Evolutionary conservation across 768 basidiomycete genomes (phyloP), one percentile per base, ranked within the genome.

Genomic region (Podaxis mareebaensis): DNA sequence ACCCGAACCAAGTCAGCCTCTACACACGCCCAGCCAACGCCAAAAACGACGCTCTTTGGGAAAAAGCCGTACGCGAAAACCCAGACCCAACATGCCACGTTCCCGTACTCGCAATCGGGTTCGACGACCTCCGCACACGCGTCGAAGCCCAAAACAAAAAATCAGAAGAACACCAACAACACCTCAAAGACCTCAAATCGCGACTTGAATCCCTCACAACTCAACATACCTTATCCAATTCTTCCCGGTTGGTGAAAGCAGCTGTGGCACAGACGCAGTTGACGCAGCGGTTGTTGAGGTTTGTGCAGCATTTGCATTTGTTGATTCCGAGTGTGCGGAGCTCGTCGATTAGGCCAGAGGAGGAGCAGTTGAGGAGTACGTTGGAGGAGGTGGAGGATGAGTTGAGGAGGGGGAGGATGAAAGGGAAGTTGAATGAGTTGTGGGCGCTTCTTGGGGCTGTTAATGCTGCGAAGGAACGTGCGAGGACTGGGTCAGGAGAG

Each of bases 381-480:
- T 77, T 95, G 28, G 93, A 95, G 71, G 86, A 87, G 65, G 81
- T 93, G 55, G 86, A 89, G 69, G 88, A 88, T 58, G 92, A 93
- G 71, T 71, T 93, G 64, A 83, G 84, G 54, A 75, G 76, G 60
- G 85, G 89, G 57, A 75, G 89, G 69, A 79, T 90, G 75, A 82
- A 85, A 38, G 87, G 87, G 49, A 91, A 90, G 70, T 71, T 92
- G 69, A 92, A 91, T 66, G 93, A 95, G 70, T 76, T 95, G 28
- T 95, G 93, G 93, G 92, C 91, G 15, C 77, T 92, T 13, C 82
- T 95, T 8, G 92, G 92, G 3, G 86, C 90, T 51, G 78, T 94
- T 17, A 83, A 83, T 49, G 86, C 89, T 7, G 81, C 85, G 28
- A 76, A 81, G 67, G 86, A 89, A 68, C 80, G 81, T 65, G 74